These are phyloP conservation scores for Pyrus hybrid DNA, from an alignment of 331 rosid genomes.

Conservation along the genomic window DNA sequence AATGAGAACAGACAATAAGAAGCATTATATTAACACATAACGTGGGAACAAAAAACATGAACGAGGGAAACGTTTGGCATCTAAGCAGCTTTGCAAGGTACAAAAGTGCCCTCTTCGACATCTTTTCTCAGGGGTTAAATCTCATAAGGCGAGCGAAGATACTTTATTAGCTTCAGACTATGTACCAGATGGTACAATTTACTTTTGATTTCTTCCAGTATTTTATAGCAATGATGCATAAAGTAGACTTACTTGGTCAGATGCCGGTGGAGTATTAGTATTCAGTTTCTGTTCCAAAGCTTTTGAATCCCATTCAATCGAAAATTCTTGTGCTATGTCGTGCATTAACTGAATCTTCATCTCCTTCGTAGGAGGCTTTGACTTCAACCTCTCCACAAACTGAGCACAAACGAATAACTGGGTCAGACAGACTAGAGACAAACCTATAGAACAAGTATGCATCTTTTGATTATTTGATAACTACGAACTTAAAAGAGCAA, in stretches of 20 bases:
- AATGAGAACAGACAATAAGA: neutral
- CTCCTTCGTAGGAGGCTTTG: constrained; percentile 37
- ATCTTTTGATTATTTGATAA: neutral
- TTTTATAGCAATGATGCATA: neutral
- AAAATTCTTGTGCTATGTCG: constrained; percentile 56
- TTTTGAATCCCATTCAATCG: constrained; percentile 59
- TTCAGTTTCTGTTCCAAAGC: constrained; percentile 42
- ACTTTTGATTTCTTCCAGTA: neutral
- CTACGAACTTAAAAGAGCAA: neutral
- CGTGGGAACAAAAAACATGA: neutral
- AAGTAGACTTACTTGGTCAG: constrained; percentile 31
- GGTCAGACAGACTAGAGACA: neutral
- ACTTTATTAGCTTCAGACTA: no score
- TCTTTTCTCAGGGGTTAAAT: no score
- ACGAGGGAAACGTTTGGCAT: neutral
- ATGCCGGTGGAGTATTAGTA: constrained; percentile 13
- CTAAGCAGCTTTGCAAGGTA: neutral
- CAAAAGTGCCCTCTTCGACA: no score
- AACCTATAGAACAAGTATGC: neutral
- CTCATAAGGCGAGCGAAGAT: no score
- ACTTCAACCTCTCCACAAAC: constrained; percentile 48
- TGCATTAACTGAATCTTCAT: constrained; percentile 51
- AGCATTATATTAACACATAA: neutral
- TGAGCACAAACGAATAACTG: constrained; percentile 16
- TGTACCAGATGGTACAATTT: no score